A percentile compares a stretch with the other conserved stretches of the same genome.
These are phyloP conservation scores for Eucalyptus lansdowneana DNA, from an alignment of 345 rosid species.

Conservation along the genomic window DNA sequence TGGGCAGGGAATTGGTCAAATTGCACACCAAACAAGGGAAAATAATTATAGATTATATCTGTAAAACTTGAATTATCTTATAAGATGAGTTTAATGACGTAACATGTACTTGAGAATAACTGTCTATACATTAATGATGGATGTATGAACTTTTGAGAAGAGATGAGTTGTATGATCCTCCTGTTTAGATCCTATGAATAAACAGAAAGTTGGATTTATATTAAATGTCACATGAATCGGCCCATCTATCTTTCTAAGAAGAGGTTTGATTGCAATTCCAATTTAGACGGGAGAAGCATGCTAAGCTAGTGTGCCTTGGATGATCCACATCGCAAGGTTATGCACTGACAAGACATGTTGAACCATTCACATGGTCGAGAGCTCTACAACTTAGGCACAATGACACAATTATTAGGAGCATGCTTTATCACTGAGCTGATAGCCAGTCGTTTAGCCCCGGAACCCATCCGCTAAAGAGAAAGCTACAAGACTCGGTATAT, in stretches of 20 bases:
- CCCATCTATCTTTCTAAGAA: accelerated
- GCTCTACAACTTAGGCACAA: background rate
- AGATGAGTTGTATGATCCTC: accelerated
- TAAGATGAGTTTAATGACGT: accelerated
- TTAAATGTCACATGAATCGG: background rate
- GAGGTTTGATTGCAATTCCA: background rate
- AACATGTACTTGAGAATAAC: no score
- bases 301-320: no score
- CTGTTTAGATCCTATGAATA: accelerated
- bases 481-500: accelerated
- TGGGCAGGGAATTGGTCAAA: background rate
- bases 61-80: background rate
- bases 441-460: background rate
- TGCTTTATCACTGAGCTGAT: background rate
- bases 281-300: accelerated
- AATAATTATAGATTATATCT: background rate
- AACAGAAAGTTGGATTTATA: no score
- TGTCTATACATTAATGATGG: background rate
- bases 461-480: background rate
- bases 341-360: background rate
- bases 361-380: background rate
- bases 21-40: accelerated
- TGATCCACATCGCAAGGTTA: background rate
- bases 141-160: no score
- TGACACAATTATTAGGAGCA: background rate